Evolutionary conservation across 1,284 basidiomycete species (phyloP).

Genomic region (Cryptococcus sp.): DNA sequence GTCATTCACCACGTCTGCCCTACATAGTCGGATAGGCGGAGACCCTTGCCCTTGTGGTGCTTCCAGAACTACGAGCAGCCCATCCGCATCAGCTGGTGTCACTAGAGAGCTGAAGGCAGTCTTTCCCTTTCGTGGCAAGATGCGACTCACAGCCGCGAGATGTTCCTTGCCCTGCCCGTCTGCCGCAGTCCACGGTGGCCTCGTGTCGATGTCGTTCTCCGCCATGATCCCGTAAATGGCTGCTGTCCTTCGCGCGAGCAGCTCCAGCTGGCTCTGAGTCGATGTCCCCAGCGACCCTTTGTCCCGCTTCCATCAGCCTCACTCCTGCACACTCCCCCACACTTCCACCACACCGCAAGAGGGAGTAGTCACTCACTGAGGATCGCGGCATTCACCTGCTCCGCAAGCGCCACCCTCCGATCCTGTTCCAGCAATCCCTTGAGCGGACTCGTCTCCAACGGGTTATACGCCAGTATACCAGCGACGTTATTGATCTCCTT

Average conservation of each 20-base stretch:
- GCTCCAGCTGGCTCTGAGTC: constrained; percentile 31
- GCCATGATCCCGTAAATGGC: constrained; percentile 30
- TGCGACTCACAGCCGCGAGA: constrained; percentile 21
- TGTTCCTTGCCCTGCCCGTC: constrained; percentile 26
- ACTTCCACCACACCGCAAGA: too few relatives aligned
- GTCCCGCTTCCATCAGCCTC: not conserved
- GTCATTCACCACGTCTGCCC: constrained; percentile 7
- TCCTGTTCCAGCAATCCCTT: constrained; percentile 44
- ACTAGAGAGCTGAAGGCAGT: not conserved
- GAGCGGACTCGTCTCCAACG: constrained; percentile 45
- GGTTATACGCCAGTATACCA: constrained; percentile 47
- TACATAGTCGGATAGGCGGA: constrained; percentile 22
- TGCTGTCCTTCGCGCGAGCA: constrained; percentile 26
- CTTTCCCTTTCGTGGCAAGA: too few relatives aligned
- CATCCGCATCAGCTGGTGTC: not conserved
- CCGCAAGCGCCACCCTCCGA: constrained; percentile 43
- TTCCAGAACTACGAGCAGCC: constrained; percentile 19
- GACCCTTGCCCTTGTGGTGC: constrained; percentile 7
- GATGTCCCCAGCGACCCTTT: constrained; percentile 24
- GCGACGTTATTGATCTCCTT: constrained; percentile 47
- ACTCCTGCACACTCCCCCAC: too few relatives aligned
- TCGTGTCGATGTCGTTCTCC: constrained; percentile 29
- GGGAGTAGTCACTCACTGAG: constrained; percentile 36
- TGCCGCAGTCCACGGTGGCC: constrained; percentile 30
- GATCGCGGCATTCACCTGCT: constrained; percentile 48